Percentiles rank a stretch among this genome's conserved stretches.
phyloP scores from a whole-genome alignment of 2,329 filamentous ascomycete genomes.

The Fusarium mangiferae region DNA sequence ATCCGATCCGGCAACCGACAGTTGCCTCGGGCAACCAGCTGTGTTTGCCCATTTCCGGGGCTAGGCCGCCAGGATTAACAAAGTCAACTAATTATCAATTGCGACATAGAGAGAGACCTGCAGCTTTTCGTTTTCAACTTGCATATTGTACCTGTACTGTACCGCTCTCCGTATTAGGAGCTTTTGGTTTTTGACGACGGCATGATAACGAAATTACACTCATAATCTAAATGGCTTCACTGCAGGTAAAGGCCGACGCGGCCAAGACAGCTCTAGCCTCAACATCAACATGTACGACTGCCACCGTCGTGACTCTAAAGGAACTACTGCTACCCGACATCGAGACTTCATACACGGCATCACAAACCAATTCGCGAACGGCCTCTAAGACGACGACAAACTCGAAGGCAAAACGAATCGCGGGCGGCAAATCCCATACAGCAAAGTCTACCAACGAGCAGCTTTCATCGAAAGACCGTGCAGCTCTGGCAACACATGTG shows the following conservation, averaged over 20 bases:
- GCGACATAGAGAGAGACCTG: conserved; percentile 27
- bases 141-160: conserved; percentile 36
- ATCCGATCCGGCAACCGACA: conserved; percentile 14
- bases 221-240: conserved; percentile 55
- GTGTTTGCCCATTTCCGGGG: conserved; percentile 45
- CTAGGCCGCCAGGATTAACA: conserved; percentile 8
- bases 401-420: conserved; percentile 40
- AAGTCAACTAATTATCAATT: conserved; percentile 19
- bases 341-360: conserved; percentile 41
- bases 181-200: conserved; percentile 43
- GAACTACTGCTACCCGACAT: conserved; percentile 55
- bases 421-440: conserved; percentile 2
- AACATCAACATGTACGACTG: conserved; percentile 63
- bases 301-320: conserved; percentile 59
- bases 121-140: conserved; percentile 37
- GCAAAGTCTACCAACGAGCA: conserved; percentile 39
- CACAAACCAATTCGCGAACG: conserved; percentile 42
- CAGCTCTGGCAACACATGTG: conserved; percentile 75
- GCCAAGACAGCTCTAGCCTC: conserved; percentile 66
- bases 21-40: conserved; percentile 54
- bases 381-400: conserved; percentile 43
- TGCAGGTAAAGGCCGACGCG: conserved; percentile 57
- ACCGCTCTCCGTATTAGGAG: conserved; percentile 40
- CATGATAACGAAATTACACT: conserved; percentile 47
- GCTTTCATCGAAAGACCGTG: conserved; percentile 63